Percentiles rank a stretch among this genome's conserved stretches.
These are phyloP conservation scores for Elaphomyces granulatus DNA, from an alignment of 495 filamentous ascomycete genomes.

Conservation along the genomic window DNA sequence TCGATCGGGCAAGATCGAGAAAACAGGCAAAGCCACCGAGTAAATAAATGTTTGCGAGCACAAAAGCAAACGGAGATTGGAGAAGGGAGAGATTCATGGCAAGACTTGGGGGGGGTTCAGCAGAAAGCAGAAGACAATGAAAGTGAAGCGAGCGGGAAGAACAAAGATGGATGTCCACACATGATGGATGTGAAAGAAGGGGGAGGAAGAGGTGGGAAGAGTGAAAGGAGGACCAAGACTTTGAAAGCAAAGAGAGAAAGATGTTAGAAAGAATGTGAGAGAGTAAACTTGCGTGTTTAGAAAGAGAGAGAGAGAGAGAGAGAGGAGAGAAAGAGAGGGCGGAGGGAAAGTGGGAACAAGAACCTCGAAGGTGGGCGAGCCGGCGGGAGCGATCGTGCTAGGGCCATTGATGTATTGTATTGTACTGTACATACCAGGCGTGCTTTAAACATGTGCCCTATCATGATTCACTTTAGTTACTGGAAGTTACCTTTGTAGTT, in stretches of 20 bases:
- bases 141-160: constrained; percentile 1
- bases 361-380: no score
- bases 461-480: no score
- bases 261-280: constrained; percentile 2
- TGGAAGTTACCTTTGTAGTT: no score
- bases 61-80: constrained; percentile 12
- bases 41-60: constrained; percentile 10
- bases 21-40: constrained; percentile 3
- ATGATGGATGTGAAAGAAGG: constrained; percentile 1
- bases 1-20: constrained; percentile 18
- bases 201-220: no score
- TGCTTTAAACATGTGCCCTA: no score
- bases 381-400: no score
- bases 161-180: background rate
- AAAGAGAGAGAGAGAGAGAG: constrained; percentile 5
- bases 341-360: constrained; percentile 5
- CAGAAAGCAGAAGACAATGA: constrained; percentile 4
- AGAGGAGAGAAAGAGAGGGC: constrained; percentile 9
- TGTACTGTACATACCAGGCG: no score
- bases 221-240: no score
- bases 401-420: no score
- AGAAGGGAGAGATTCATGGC: constrained; percentile 16
- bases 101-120: constrained; percentile 4
- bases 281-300: constrained; percentile 1
- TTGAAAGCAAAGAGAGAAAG: constrained; percentile 2